phyloP scores from a whole-genome alignment of 495 filamentous ascomycete genomes.

The Penicillium coffeae region DNA sequence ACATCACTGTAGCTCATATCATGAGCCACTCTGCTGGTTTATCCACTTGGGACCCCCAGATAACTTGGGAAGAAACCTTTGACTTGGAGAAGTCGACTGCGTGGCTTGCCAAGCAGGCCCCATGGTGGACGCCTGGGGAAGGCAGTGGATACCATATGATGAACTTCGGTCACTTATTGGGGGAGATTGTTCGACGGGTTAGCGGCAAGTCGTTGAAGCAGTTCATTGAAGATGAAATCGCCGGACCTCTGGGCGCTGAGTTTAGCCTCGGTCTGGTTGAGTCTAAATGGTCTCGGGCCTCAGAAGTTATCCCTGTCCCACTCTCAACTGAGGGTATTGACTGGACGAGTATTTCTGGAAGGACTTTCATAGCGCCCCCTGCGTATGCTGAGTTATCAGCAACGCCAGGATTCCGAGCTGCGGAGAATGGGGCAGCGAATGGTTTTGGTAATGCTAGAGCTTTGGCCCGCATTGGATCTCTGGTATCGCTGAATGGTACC shows the following conservation, averaged over 20 bases:
- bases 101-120: conserved; percentile 33
- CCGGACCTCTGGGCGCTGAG: conserved; percentile 34
- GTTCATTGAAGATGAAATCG: conserved; percentile 40
- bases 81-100: conserved; percentile 24
- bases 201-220: conserved; percentile 33
- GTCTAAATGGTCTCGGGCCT: conserved; percentile 26
- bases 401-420: conserved; percentile 17
- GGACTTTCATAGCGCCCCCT: conserved; percentile 7
- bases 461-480: conserved; percentile 26
- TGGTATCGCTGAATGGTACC: conserved; percentile 25
- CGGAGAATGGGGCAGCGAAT: conserved; percentile 22
- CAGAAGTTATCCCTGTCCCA: conserved; percentile 17
- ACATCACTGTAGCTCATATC: conserved; percentile 36
- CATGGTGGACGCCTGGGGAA: conserved; percentile 36
- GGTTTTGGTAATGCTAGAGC: conserved; percentile 35
- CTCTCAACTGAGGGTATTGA: background rate
- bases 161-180: conserved; percentile 36
- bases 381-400: background rate
- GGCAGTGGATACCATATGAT: conserved; percentile 36
- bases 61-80: conserved; percentile 24
- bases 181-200: conserved; percentile 35
- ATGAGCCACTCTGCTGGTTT: conserved; percentile 40
- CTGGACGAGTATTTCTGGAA: conserved; percentile 12
- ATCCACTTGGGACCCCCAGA: conserved; percentile 28
- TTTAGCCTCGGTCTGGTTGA: conserved; percentile 34